Conservation (phyloP, 768 basidiomycete genomes). For the Russula brevipes region DNA sequence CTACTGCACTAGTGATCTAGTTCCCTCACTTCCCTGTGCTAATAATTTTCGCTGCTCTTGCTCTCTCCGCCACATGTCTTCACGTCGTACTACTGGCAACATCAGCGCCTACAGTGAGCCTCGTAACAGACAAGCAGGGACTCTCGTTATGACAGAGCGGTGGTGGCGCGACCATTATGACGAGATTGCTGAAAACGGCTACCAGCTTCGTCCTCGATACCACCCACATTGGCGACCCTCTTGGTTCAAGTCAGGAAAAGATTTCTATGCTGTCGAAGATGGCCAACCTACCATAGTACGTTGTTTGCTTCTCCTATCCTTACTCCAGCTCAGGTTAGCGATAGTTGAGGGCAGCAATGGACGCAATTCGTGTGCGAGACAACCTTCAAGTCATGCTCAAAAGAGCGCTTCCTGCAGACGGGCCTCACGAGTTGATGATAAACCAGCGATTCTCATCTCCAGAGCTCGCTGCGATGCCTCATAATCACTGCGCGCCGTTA, state of each 20-base stretch:
- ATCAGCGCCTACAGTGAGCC: neutral
- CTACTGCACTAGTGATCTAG: too few relatives aligned
- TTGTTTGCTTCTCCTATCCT: neutral
- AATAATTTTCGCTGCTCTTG: neutral
- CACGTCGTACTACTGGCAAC: neutral
- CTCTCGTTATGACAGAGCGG: slow-evolving; percentile 10
- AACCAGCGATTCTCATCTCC: slow-evolving; percentile 18
- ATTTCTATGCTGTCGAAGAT: slow-evolving; percentile 14
- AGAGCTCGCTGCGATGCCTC: slow-evolving; percentile 25
- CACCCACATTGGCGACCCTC: slow-evolving; percentile 15
- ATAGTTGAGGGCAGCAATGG: slow-evolving; percentile 18
- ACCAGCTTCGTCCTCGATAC: slow-evolving; percentile 19
- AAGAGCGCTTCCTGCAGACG: slow-evolving; percentile 3
- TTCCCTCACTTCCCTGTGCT: too few relatives aligned
- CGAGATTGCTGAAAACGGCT: neutral
- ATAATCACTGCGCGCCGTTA: slow-evolving; percentile 30
- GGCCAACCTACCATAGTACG: slow-evolving; percentile 16
- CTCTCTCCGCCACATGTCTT: neutral
- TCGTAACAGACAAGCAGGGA: neutral
- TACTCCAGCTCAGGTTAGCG: neutral
- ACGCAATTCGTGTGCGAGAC: slow-evolving; percentile 9
- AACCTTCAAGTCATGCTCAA: slow-evolving; percentile 17
- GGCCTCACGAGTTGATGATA: slow-evolving; percentile 13
- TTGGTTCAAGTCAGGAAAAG: slow-evolving; percentile 8
- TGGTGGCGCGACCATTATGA: slow-evolving; percentile 16